These are phyloP conservation scores for Pseudozyma thailandica DNA, from an alignment of 1,284 basidiomycete genomes.

Conservation along the genomic window DNA sequence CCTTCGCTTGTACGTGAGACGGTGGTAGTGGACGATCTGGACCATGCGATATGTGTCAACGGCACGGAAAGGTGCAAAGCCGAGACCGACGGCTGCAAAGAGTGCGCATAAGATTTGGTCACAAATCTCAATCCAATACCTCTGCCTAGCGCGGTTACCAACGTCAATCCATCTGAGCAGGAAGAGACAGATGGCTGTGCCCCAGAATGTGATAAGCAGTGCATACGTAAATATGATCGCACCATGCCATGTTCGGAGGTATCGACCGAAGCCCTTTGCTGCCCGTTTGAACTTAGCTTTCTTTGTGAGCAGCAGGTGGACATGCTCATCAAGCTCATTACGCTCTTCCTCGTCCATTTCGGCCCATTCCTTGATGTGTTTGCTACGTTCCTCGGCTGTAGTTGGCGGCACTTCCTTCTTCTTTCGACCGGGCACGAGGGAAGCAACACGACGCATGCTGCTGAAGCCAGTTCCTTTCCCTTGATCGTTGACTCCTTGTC, in stretches of 20 bases:
- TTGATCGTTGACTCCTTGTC: conserved; percentile 2
- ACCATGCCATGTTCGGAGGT: conserved; percentile 62
- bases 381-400: conserved; percentile 49
- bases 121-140: conserved; percentile 66
- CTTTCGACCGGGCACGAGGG: conserved; percentile 19
- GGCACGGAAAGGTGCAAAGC: conserved; percentile 64
- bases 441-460: conserved; percentile 31
- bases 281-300: conserved; percentile 71
- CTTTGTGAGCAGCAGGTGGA: conserved; percentile 79
- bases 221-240: conserved; percentile 65
- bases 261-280: conserved; percentile 56
- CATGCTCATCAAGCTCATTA: conserved; percentile 76
- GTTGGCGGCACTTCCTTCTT: conserved; percentile 29
- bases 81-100: conserved; percentile 62
- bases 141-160: conserved; percentile 26
- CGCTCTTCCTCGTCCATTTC: conserved; percentile 65
- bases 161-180: conserved; percentile 60
- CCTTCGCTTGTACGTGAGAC: conserved; percentile 59
- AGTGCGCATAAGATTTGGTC: conserved; percentile 66
- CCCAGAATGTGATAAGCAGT: conserved; percentile 62
- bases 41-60: conserved; percentile 66
- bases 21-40: conserved; percentile 64
- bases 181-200: conserved; percentile 62
- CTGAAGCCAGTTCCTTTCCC: conserved; percentile 5
- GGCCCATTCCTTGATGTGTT: conserved; percentile 59